Evolutionary conservation across 176 grass and related monocot genomes (phyloP), one percentile per base, ranked within the genome.

Genomic region (Tillandsia leiboldiana): DNA sequence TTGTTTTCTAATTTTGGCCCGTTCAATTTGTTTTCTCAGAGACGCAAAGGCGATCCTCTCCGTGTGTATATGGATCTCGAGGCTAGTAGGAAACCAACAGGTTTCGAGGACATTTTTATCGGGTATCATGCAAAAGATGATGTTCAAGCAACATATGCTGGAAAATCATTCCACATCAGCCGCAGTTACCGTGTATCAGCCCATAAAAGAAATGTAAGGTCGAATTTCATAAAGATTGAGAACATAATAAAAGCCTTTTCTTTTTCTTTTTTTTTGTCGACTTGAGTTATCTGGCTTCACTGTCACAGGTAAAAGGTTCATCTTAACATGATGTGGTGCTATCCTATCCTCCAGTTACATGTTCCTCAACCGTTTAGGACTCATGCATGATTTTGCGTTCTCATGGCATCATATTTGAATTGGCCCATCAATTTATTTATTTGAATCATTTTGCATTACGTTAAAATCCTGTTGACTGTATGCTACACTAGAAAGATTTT

Each of bases 111-210:
- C 51, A 91, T 96, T 70, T 96, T 96, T 80, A 77, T 96, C 42
- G 88, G 92, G 67, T 96, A 88, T 73, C 92, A 96, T 84, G 85
- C 88, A 15, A 75, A 74, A 42, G 92, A 96, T 84, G 85, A 91
- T 75, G 75, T 96, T 58, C 92, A 96, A 88, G 78, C 80, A 72
- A 96, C 92, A 77, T 96, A 96, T 78, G 92, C 92, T 72, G 92
- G 88, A 17, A 86, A 86, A 79, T 82, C 83, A 53, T 96, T 91
- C 65, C 92, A 86, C 72, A 84, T 71, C 26, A 87, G 83, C 67
- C 65, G 92, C 57, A 96, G 80, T 70, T 96, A 96, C 62, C 78
- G 75, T 67, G 48, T 96, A 50, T 91, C 88, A 70, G 75, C 78
- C 12, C 56, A 79, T 69, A 96, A 96, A 74, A 83, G 69, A 84